Percentiles rank a stretch among this genome's conserved stretches.
phyloP scores from a whole-genome alignment of 163 green algal species.

The Prototheca cutis region DNA sequence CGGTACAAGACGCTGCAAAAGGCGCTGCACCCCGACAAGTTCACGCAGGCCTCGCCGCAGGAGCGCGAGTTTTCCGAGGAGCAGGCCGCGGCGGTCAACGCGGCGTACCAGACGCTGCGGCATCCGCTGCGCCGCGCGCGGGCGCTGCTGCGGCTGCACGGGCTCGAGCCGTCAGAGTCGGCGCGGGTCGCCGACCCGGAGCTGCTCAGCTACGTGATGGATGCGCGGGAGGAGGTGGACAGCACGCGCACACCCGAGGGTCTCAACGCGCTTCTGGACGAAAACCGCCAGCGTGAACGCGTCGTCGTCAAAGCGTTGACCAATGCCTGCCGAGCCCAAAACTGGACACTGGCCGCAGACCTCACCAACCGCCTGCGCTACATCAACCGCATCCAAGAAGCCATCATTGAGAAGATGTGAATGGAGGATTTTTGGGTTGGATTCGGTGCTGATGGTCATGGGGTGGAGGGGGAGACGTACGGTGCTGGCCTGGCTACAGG shows the following conservation, averaged over 20 bases:
- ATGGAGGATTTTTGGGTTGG: too few species aligned
- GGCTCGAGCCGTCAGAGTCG: neutral
- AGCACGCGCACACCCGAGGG: neutral
- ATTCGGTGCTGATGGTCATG: too few species aligned
- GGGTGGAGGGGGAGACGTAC: too few species aligned
- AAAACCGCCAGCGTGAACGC: conserved; percentile 6
- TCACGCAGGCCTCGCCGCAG: conserved; percentile 11
- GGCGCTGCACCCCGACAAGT: conserved; percentile 47
- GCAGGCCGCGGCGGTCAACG: conserved; percentile 35
- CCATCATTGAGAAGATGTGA: conserved; percentile 25
- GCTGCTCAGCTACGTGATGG: conserved; percentile 46
- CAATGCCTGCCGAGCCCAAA: conserved; percentile 8
- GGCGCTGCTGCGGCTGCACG: neutral
- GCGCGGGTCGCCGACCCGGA: conserved; percentile 26
- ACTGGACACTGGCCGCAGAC: conserved; percentile 12
- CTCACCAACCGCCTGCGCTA: conserved; percentile 24
- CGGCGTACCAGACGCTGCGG: conserved; percentile 32
- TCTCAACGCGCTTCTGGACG: conserved; percentile 23
- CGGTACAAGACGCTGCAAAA: conserved; percentile 35
- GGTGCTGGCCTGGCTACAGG: too few species aligned
- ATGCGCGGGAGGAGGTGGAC: conserved; percentile 39
- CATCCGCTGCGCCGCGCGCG: conserved; percentile 27
- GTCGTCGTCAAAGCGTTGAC: conserved; percentile 6
- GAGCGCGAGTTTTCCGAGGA: conserved; percentile 33
- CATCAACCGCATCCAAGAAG: conserved; percentile 25